Conservation (phyloP, 441 rosid species). For the Lagerstroemia fauriei region DNA sequence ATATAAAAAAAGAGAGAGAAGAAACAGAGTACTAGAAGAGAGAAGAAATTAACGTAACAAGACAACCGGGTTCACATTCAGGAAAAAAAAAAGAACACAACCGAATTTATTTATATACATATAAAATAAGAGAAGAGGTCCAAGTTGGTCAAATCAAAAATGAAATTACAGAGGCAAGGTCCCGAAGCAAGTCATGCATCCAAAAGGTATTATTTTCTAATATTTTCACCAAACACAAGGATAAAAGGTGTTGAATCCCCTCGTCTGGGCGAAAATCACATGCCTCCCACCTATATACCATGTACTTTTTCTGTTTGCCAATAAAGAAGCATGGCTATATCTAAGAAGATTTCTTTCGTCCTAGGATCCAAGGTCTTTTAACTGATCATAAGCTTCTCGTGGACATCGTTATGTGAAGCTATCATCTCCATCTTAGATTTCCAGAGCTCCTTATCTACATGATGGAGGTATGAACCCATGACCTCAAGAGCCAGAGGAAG, state of each 20-base stretch:
- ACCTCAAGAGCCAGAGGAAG: conserved; percentile 11
- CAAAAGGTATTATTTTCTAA: not conserved
- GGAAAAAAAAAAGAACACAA: too few relatives aligned
- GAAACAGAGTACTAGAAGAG: too few relatives aligned
- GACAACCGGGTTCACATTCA: too few relatives aligned
- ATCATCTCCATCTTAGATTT: not conserved
- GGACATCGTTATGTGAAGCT: not conserved
- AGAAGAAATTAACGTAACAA: too few relatives aligned
- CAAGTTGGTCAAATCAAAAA: too few relatives aligned
- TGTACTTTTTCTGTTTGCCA: fast-evolving
- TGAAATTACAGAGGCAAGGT: too few relatives aligned
- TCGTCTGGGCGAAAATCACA: not conserved
- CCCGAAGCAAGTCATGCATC: conserved; percentile 19
- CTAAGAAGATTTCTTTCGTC: conserved; percentile 8
- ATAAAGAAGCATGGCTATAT: conserved; percentile 15
- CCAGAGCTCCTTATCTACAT: not conserved
- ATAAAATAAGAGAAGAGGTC: too few relatives aligned
- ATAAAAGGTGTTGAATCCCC: not conserved
- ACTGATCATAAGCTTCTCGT: not conserved
- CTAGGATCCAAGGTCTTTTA: not conserved
- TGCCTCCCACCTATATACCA: conserved; percentile 21
- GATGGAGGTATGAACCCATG: not conserved
- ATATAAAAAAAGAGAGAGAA: too few relatives aligned
- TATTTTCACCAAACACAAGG: not conserved
- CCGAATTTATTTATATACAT: too few relatives aligned